Percentiles rank a stretch among this genome's conserved stretches.
Evolutionary conservation across 192 early-diverging fungal genomes (phyloP).

Genomic region (Coemansia sp.): DNA sequence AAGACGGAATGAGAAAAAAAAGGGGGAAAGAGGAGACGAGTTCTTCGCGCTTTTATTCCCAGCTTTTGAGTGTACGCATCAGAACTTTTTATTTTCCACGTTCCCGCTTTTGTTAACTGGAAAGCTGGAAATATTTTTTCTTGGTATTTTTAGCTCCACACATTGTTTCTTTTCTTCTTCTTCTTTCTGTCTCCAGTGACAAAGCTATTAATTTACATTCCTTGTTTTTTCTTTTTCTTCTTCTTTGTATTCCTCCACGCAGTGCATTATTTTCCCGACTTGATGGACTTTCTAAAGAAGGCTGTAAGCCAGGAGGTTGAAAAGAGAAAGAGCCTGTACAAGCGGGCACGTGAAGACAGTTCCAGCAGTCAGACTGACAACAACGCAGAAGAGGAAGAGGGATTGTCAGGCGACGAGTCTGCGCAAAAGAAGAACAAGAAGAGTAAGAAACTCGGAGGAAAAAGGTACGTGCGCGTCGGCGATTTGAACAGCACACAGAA

Average conservation of each 20-base stretch:
- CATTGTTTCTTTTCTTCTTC: too few species aligned
- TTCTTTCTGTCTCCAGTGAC: too few species aligned
- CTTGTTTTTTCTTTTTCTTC: neutral
- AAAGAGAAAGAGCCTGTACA: constrained; percentile 66
- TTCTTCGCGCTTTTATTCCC: too few species aligned
- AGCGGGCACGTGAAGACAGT: constrained; percentile 33
- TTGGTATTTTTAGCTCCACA: too few species aligned
- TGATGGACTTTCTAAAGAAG: constrained; percentile 67
- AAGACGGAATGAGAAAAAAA: neutral
- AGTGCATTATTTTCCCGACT: neutral
- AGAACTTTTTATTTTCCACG: too few species aligned
- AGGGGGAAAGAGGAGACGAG: neutral
- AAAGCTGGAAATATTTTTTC: too few species aligned
- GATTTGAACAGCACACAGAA: constrained; percentile 72
- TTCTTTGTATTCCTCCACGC: neutral
- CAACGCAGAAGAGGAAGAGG: constrained; percentile 4
- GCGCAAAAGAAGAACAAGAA: neutral
- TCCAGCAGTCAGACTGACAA: constrained; percentile 6
- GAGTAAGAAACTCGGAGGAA: constrained; percentile 18
- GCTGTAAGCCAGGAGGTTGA: constrained; percentile 62
- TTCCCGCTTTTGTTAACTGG: too few species aligned
- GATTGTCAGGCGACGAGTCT: constrained; percentile 11
- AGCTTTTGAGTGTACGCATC: too few species aligned
- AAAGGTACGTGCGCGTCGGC: constrained; percentile 82
- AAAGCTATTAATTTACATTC: neutral